A percentile compares a stretch with the other conserved stretches of the same genome.
Conservation (phyloP, 495 filamentous ascomycete species). For the Stereocaulon alpinum region DNA sequence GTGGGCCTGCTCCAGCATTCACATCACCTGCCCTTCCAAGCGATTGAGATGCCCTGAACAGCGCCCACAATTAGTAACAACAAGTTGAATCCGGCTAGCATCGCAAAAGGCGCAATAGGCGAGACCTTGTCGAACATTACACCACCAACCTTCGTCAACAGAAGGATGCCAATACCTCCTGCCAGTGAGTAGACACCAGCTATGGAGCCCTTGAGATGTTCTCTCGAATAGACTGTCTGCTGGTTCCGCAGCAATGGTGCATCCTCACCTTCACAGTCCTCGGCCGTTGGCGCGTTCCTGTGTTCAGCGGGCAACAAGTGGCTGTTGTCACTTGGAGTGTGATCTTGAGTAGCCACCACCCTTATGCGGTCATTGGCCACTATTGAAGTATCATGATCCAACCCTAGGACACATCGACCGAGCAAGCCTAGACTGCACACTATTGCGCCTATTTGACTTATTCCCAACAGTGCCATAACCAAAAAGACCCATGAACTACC, state of each 20-base stretch:
- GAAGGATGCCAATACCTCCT: constrained; percentile 80
- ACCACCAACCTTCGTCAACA: constrained; percentile 89
- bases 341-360: background rate
- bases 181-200: constrained; percentile 86
- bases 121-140: constrained; percentile 63
- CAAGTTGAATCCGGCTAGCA: constrained; percentile 83
- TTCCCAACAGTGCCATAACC: constrained; percentile 68
- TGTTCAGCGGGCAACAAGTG: background rate
- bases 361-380: background rate
- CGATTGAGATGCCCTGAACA: constrained; percentile 23
- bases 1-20: too few species aligned
- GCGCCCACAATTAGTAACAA: constrained; percentile 51
- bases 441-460: constrained; percentile 90
- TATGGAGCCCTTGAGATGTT: constrained; percentile 77
- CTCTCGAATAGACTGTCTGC: background rate
- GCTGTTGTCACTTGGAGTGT: background rate
- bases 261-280: background rate
- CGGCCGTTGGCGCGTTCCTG: background rate
- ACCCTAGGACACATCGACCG: constrained; percentile 59
- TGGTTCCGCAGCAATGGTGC: background rate
- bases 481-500: constrained; percentile 59
- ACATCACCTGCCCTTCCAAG: background rate
- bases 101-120: constrained; percentile 73
- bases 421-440: constrained; percentile 85
- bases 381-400: constrained; percentile 35